Base-by-base conservation (phyloP, 306 rosid genomes). In the Casuarina equisetifolia region DNA sequence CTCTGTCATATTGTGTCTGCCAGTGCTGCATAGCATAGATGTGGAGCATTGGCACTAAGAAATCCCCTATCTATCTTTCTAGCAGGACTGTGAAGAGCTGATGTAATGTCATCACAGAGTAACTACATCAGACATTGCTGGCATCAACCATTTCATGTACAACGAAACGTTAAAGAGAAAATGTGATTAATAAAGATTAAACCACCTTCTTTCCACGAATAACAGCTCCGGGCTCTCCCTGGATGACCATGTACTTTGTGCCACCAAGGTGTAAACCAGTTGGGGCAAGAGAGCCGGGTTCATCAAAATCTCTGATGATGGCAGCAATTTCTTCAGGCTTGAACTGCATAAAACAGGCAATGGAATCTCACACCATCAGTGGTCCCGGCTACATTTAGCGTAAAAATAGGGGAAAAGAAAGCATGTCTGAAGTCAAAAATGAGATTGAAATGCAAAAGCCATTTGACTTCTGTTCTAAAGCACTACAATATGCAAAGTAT, bases 171-270 rank as follows among this genome's bases (percentile, higher is more conserved):
- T 17, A 20, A 8, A 8, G 6, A 16, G 75, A 40, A 5, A 38
- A 3, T 32, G 53, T 79, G 17, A 39, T 43, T 44, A 17, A 36
- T 4, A 4, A 72, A 82, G 70, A 19, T 46, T 57, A 45, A 58
- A 15, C 42, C n/a, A 86, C 92, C 92, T 89, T 89, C 86, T 86
- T 89, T 35, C 87, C 90, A 49, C 89, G 88, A 59, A 89, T 79
- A 63, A 89, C 89, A 74, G 84, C 90, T 46, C 89, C 89, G 2
- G 79, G 15, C 70, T 89, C 90, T 61, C 92, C 92, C 78, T 86
- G 90, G 77, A 86, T 89, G 76, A 86, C 92, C 90, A 86, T 86
- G 84, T 89, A 86, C 82, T 89, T 89, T 0, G 79, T 64, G 70
- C 89, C 90, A n/a, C 87, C 89, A 49, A 89, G 87, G 79, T 80